These are phyloP conservation scores for Salvia splendens DNA, from an alignment of 257 asterid species.

Conservation along the genomic window DNA sequence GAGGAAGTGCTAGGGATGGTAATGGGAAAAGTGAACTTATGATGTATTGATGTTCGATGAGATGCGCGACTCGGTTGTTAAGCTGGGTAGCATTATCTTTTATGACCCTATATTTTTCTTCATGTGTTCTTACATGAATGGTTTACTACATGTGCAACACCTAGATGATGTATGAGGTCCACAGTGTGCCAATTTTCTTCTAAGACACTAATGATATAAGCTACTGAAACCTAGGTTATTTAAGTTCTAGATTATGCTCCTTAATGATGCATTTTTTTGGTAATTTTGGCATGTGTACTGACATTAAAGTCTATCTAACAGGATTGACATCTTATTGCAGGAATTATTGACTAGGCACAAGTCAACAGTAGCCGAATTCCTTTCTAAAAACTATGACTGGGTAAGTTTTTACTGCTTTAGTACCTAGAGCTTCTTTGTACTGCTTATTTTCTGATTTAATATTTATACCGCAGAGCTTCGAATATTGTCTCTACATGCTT, in stretches of 20 bases:
- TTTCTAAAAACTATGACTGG: conserved; percentile 92
- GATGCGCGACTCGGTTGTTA: not conserved
- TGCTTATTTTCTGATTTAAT: conserved; percentile 14
- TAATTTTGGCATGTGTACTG: conserved; percentile 5
- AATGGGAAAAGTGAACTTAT: not conserved
- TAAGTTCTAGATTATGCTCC: not conserved
- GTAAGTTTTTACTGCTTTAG: conserved; percentile 42
- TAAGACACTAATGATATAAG: conserved; percentile 11
- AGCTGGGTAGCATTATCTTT: not conserved
- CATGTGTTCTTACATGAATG: not conserved
- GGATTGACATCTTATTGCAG: conserved; percentile 55
- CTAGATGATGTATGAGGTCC: conserved; percentile 6
- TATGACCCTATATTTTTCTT: not conserved
- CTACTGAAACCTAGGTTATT: not conserved
- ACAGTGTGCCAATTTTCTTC: not conserved
- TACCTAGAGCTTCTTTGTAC: conserved; percentile 14
- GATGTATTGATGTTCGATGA: not conserved
- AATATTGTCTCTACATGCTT: conserved; percentile 11
- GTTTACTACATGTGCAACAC: not conserved
- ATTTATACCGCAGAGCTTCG: conserved; percentile 7
- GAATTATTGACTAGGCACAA: conserved; percentile 95
- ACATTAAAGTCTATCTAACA: conserved; percentile 24
- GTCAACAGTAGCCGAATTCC: conserved; percentile 92
- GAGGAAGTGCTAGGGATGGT: not conserved
- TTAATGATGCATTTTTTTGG: not conserved